phyloP scores from a whole-genome alignment of 805 yeast species.

The Torulaspora delbrueckii region DNA sequence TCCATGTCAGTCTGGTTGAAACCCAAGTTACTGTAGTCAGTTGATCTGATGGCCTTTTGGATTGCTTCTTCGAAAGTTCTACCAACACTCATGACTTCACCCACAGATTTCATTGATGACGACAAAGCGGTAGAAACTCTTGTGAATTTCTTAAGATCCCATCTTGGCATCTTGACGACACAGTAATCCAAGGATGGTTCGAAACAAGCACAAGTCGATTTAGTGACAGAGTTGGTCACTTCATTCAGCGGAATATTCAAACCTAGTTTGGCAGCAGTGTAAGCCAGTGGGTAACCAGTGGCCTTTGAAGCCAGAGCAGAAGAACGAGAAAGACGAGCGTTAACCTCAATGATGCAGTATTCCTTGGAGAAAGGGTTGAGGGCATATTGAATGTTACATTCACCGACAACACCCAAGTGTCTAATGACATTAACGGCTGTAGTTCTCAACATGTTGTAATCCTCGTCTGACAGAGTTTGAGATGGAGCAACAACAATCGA shows the following conservation, averaged over 20 bases:
- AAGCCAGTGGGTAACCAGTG: constrained; percentile 96
- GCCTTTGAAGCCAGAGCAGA: constrained; percentile 99
- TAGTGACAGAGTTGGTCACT: constrained; percentile 88
- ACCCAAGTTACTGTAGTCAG: constrained; percentile 93
- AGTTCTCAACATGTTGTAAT: constrained; percentile 94
- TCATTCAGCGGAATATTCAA: constrained; percentile 87
- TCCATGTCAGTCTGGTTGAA: constrained; percentile 86
- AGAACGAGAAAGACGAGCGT: constrained; percentile 95
- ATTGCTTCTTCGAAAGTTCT: constrained; percentile 96
- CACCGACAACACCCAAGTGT: constrained; percentile 98
- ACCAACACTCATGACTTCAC: constrained; percentile 98
- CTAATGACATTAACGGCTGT: constrained; percentile 96
- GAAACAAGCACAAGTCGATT: constrained; percentile 91
- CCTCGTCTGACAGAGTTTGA: constrained; percentile 94
- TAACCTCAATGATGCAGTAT: constrained; percentile 95
- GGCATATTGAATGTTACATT: constrained; percentile 97
- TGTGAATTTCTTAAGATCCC: constrained; percentile 96
- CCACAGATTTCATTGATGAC: constrained; percentile 96
- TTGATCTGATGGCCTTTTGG: constrained; percentile 89
- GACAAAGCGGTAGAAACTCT: constrained; percentile 83
- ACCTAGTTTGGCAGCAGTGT: constrained; percentile 96
- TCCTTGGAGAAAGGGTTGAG: constrained; percentile 89
- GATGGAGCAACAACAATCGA: constrained; percentile 99
- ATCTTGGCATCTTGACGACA: constrained; percentile 96
- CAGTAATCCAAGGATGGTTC: constrained; percentile 97